Conservation (phyloP, 2,329 filamentous ascomycete species). For the Exophiala mesophila region DNA sequence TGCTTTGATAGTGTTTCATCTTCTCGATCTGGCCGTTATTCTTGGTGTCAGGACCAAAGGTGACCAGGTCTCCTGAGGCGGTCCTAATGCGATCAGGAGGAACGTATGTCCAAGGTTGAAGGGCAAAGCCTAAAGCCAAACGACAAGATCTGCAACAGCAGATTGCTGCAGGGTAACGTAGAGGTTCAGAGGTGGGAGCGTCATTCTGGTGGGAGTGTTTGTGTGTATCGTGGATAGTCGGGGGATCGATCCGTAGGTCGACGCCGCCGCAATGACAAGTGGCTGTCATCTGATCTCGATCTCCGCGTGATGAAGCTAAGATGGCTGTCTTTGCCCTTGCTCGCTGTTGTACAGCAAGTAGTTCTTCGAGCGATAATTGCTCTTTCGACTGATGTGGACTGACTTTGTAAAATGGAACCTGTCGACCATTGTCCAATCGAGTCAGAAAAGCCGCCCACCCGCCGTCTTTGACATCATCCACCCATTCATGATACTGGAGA, state of each 20-base stretch:
- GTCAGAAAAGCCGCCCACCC: constrained; percentile 18
- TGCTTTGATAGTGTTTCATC: constrained; percentile 52
- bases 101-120: constrained; percentile 63
- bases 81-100: constrained; percentile 55
- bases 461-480: constrained; percentile 20
- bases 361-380: constrained; percentile 4
- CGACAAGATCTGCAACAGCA: constrained; percentile 62
- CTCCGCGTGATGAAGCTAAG: background rate
- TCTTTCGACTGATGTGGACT: constrained; percentile 3
- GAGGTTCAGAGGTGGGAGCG: background rate
- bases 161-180: constrained; percentile 54
- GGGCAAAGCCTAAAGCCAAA: constrained; percentile 55
- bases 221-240: constrained; percentile 45
- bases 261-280: constrained; percentile 43
- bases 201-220: background rate
- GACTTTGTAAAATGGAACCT: constrained; percentile 12
- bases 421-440: constrained; percentile 3
- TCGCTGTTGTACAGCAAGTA: constrained; percentile 1
- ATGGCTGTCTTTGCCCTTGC: background rate
- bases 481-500: constrained; percentile 12
- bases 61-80: constrained; percentile 30
- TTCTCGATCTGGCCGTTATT: constrained; percentile 6
- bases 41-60: constrained; percentile 29
- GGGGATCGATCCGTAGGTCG: constrained; percentile 51
- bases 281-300: constrained; percentile 9